Evolutionary conservation across 2,329 filamentous ascomycete species (phyloP), one percentile per base, ranked within the genome.

Genomic region (Hortaea sp.): DNA sequence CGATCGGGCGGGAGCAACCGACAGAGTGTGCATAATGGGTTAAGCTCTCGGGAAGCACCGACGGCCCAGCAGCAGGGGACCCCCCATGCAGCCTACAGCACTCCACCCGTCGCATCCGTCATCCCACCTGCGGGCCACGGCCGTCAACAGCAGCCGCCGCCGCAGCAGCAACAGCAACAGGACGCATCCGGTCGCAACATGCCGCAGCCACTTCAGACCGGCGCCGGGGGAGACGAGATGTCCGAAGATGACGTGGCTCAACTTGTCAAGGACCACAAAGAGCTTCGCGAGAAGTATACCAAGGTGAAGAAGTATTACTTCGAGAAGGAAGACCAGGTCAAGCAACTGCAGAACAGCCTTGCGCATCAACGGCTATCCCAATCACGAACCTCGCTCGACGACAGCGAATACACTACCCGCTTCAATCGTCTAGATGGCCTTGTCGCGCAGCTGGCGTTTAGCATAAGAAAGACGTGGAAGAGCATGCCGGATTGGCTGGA

Each of bases 221-320:
- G 60, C 12, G 20, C 20, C 20, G 20, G 20, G 20, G 20, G 20
- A 20, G 63, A 64, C 41, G 69, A 72, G 13, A 67, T 73, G 67
- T 64, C 66, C 5, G 69, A 73, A 7, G 71, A 74, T 11, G 71
- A 74, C 12, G 57, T 72, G 35, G 60, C 61, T 29, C 66, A 71
- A 52, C 56, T 75, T 53, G 55, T 69, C 44, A 74, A 72, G 49
- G 71, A 75, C 30, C 69, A 74, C 52, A 72, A 73, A 42, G 67
- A 73, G 47, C 57, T 74, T 49, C 69, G 71, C 61, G 81, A 80
- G 55, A 98, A 98, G 70, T 98, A 98, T 65, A 94, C 94, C 65
- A 95, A 95, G 63, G 90, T 98, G 48, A 98, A 98, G 72, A 82
- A 88, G 46, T 85, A 95, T 58, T 98, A 95, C 64, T 97, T 97